A percentile compares a stretch with the other conserved stretches of the same genome.
Conservation (phyloP, 2,329 filamentous ascomycete species). For the Colletotrichum spinosum region DNA sequence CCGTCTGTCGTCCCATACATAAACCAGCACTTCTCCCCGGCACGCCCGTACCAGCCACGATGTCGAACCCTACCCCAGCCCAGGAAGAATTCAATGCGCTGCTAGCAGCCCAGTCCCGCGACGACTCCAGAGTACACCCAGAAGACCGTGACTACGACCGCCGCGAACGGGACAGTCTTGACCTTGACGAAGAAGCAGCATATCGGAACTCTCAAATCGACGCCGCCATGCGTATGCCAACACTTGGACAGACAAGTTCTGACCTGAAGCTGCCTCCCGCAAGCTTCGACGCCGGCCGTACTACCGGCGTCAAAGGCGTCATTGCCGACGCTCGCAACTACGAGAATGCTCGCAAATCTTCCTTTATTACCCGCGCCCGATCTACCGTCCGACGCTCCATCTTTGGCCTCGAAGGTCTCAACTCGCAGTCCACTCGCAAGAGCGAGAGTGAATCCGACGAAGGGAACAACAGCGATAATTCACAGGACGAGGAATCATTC, state of each 20-base stretch:
- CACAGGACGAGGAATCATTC: constrained; percentile 82
- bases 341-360: constrained; percentile 72
- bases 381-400: constrained; percentile 64
- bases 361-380: constrained; percentile 65
- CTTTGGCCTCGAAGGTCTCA: constrained; percentile 56
- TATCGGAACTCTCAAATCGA: constrained; percentile 68
- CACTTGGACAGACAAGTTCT: constrained; percentile 57
- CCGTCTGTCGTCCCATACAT: constrained; percentile 48
- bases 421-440: constrained; percentile 44
- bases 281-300: constrained; percentile 74
- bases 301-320: constrained; percentile 87
- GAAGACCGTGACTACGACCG: constrained; percentile 66
- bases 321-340: constrained; percentile 86
- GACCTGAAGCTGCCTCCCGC: constrained; percentile 71
- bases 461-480: constrained; percentile 56
- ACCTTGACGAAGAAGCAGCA: constrained; percentile 65
- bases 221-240: constrained; percentile 74
- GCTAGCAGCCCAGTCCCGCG: constrained; percentile 66
- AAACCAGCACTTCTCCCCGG: constrained; percentile 42
- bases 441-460: constrained; percentile 61
- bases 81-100: constrained; percentile 76
- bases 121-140: constrained; percentile 60
- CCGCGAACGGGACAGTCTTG: constrained; percentile 51
- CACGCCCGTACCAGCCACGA: constrained; percentile 49
- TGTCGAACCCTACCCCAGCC: constrained; percentile 68